Base-by-base conservation (phyloP, 495 filamentous ascomycete genomes). In the Trichoderma parareesei region DNA sequence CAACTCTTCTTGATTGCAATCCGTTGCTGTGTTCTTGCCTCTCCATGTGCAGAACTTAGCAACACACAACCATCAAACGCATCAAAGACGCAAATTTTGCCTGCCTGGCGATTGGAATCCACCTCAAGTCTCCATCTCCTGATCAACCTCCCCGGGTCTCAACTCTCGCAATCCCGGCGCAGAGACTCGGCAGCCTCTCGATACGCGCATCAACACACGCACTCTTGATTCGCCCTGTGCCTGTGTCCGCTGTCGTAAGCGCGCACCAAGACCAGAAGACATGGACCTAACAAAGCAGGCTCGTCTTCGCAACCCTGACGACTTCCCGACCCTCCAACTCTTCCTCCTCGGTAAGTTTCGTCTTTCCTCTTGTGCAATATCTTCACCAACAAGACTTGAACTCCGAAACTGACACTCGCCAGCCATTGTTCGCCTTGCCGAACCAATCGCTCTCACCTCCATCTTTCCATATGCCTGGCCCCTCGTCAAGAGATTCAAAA, bases 381-480 rank as follows among this genome's bases (percentile, higher is more conserved):
- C 13, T 20, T 38, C 38, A 27, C 10, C 35, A 38, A 10, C 20
- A 37, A 38, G 53, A 38, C 20, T 14, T 5, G 27, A 18, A 55
- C 7, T 18, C 27, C 14, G 1, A 27, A 18, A 41, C 42, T 42
- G 42, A 63, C 62, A 13, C 33, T 60, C 37, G 9, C 49, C 65
- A 76, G 73, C 74, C 37, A 74, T 79, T 72, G 76, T 78, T 74
- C 88, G 92, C 61, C 83, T 96, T 67, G 90, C 91, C 46, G 92
- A 96, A 76, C 92, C 91, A 7, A 90, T 96, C 65, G 91, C 91
- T 53, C 83, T 95, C 66, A 93, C 90, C 3, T 92, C 89, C 71
- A 90, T 93, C 75, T 90, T 92, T 65, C 90, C 90, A 16, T 96
- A 95, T 76, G 90, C 92, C 64, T 95, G 88, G 87, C 84, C 87